Evolutionary conservation across 352 stramenopile genomes (phyloP), one percentile per base, ranked within the genome.

Genomic region (Aphanomyces cochlioides): DNA sequence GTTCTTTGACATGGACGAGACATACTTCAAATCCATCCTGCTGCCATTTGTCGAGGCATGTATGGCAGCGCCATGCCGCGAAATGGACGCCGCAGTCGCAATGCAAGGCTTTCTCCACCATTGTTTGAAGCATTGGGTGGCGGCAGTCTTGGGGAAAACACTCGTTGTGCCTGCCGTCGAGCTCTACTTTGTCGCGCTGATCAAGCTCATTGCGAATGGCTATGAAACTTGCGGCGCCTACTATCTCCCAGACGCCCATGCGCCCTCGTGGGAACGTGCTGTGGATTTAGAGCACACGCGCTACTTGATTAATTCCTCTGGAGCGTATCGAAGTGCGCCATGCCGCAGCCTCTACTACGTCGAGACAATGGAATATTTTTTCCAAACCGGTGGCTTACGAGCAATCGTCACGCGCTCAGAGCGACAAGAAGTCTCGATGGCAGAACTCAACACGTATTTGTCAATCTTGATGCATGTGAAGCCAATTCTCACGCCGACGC

Each of bases 301-400:
- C 8, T 93, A 93, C 47, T 69, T 93, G 50, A 74, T 76, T 76
- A 1, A 77, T 92, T 15, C 84, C 80, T 37, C 80, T 79, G 37
- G 81, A 83, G 38, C 86, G 91, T 54, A 34, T n/a, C 40, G 63
- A 12, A 40, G 6, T 4, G 21, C 63, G 37, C 88, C 88, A 41
- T 91, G 80, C 37, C 78, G 88, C 17, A 94, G 86, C 17, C 79
- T 89, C 40, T 91, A 91, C 54, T 96, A 82, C 71, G 83, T 94
- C 61, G 86, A 93, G 71, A 90, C 84, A n/a, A 67, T 94, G 15
- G 88, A 96, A 34, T 68, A 89, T 28, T 94, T 96, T 66, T 72
- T 96, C 7, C 88, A 96, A 83, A 84, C 80, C 2, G 85, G 86
- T 63, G 88, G 88, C 3, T 90, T 90, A 43, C 79, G 76, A 7